phyloP scores from a whole-genome alignment of 176 grass and related monocot species.

The Thinopyrum elongatum region DNA sequence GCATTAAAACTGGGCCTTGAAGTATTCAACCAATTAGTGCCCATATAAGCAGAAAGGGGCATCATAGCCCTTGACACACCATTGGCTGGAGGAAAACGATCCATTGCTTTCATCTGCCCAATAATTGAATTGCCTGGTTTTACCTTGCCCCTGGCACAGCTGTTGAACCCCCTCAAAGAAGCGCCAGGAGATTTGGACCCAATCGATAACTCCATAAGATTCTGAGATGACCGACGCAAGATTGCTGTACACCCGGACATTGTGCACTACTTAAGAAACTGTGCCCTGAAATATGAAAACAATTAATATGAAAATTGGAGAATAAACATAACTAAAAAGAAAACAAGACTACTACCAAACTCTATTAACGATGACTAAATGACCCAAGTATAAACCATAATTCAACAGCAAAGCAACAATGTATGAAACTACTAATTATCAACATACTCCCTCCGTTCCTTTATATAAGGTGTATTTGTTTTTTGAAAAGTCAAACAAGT shows the following conservation, averaged over 20 bases:
- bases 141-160: constrained; percentile 18
- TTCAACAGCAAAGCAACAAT: not conserved
- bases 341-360: not conserved
- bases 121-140: constrained; percentile 8
- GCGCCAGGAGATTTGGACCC: constrained; percentile 21
- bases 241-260: constrained; percentile 37
- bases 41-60: constrained; percentile 27
- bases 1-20: constrained; percentile 23
- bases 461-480: too few relatives aligned
- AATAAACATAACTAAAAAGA: not conserved
- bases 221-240: constrained; percentile 26
- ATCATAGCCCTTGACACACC: constrained; percentile 16
- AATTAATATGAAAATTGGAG: constrained; percentile 1
- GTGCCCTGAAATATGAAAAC: constrained; percentile 9
- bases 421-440: not conserved
- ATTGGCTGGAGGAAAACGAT: constrained; percentile 8
- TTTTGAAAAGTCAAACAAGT: too few relatives aligned
- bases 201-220: constrained; percentile 37
- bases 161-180: constrained; percentile 27
- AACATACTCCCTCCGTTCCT: too few relatives aligned
- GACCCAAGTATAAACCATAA: not conserved
- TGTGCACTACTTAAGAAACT: constrained; percentile 1
- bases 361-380: not conserved
- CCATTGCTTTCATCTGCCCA: constrained; percentile 25
- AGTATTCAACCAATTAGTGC: constrained; percentile 25